Base-by-base conservation (phyloP, 2,329 filamentous ascomycete species). In the Colletotrichum aenigma region DNA sequence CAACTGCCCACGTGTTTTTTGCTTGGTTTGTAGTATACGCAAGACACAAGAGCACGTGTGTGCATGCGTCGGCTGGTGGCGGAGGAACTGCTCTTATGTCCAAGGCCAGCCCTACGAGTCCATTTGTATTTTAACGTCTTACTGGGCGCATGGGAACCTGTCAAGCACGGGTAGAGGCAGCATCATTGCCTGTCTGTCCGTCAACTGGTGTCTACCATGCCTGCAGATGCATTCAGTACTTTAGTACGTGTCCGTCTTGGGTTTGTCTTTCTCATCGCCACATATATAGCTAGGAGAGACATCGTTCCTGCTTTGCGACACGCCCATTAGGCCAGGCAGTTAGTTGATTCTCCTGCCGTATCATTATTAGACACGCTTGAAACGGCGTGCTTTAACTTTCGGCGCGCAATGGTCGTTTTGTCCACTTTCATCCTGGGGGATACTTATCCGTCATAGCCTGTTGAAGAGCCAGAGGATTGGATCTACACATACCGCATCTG, bases 61-160 rank as follows among this genome's bases (percentile, higher is more conserved):
- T 18, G 43, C n/a, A 28, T 34, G 65, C n/a, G 48, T 69, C 10
- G n/a, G 43, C 43, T 48, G n/a, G 38, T 62, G 38, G 16, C 16
- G 66, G 34, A 26, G 30, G 43, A 21, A 48, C 43, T 48, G 43
- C n/a, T 48, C 43, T 21, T 21, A n/a, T 32, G 21, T 68, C 24
- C 15, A 24, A 30, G 52, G 48, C 32, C 66, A 73, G 71, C 71
- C 71, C 71, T 73, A 73, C 38, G 66, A 70, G 56, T 65, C 71
- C 24, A 61, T 69, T 61, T 30, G 38, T 56, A 52, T 21, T 64
- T 70, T 43, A 67, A 70, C 56, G 43, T 73, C 43, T 73, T 38
- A 73, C 66, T 70, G 71, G 18, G 64, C 38, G 71, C 66, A 70
- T 34, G n/a, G 26, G 18, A 43, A 62, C 18, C 56, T 15, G n/a